Evolutionary conservation across 192 early-diverging fungal species (phyloP).

Genomic region (Linnemannia zychae): DNA sequence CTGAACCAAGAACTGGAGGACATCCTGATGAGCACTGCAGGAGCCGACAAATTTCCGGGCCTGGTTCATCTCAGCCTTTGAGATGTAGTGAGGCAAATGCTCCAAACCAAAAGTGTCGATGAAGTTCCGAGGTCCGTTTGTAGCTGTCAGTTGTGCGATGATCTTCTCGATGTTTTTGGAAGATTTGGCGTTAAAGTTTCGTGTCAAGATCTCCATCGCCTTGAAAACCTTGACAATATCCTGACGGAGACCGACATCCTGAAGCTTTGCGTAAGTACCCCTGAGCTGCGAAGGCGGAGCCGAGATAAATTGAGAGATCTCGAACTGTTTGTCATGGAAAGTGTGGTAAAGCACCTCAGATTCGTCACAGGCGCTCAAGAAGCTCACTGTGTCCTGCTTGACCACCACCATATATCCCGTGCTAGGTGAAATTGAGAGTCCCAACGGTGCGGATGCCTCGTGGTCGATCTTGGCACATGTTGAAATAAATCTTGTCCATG

Average conservation of each 20-base stretch:
- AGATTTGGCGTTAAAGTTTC: slow-evolving; percentile 9
- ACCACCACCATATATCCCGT: slow-evolving; percentile 49
- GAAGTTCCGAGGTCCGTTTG: slow-evolving; percentile 41
- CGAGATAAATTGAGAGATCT: slow-evolving; percentile 39
- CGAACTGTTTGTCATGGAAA: slow-evolving; percentile 47
- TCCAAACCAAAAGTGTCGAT: slow-evolving; percentile 31
- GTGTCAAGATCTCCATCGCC: slow-evolving; percentile 37
- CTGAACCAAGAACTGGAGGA: slow-evolving; percentile 19
- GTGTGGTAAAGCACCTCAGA: slow-evolving; percentile 51
- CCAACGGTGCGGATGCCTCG: slow-evolving; percentile 32
- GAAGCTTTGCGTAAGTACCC: slow-evolving; percentile 37
- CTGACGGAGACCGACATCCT: slow-evolving; percentile 30
- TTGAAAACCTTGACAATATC: slow-evolving; percentile 37
- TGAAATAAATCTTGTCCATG: slow-evolving; percentile 47
- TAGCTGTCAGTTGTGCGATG: slow-evolving; percentile 21
- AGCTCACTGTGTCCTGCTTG: slow-evolving; percentile 47
- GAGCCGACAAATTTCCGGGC: slow-evolving; percentile 35
- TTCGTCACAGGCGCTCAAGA: slow-evolving; percentile 51
- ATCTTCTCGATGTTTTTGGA: slow-evolving; percentile 29
- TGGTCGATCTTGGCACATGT: slow-evolving; percentile 49
- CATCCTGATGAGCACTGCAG: slow-evolving; percentile 24
- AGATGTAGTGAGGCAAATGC: slow-evolving; percentile 25
- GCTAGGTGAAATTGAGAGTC: slow-evolving; percentile 34
- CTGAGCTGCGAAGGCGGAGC: slow-evolving; percentile 45
- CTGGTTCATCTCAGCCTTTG: slow-evolving; percentile 46